A percentile compares a stretch with the other conserved stretches of the same genome.
These are phyloP conservation scores for Heimioporus sp. DNA, from an alignment of 768 basidiomycete genomes.

Conservation along the genomic window DNA sequence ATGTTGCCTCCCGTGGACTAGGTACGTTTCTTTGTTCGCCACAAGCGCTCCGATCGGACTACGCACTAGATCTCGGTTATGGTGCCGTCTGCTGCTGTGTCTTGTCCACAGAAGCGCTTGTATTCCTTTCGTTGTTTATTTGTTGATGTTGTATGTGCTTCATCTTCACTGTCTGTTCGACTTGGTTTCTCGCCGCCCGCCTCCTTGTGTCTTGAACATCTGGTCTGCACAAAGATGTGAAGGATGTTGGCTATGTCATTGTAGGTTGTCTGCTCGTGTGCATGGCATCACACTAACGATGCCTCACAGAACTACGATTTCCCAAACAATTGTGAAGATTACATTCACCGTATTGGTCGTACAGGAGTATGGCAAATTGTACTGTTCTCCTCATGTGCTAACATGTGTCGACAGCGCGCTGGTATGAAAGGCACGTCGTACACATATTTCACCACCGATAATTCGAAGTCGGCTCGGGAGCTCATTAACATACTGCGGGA, in stretches of 20 bases:
- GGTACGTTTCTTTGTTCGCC: conserved; percentile 71
- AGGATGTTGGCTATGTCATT: conserved; percentile 98
- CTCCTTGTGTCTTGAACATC: conserved; percentile 24
- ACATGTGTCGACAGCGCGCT: conserved; percentile 59
- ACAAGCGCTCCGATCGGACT: conserved; percentile 31
- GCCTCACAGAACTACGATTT: conserved; percentile 85
- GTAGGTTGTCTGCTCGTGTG: conserved; percentile 45
- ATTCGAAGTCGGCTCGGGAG: conserved; percentile 92
- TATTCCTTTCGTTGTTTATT: conserved; percentile 22
- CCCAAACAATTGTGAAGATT: conserved; percentile 97
- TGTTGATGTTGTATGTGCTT: conserved; percentile 36
- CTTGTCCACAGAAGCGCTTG: conserved; percentile 33
- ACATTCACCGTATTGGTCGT: conserved; percentile 98
- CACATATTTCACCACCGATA: conserved; percentile 97
- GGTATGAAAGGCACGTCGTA: conserved; percentile 90
- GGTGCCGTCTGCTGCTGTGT: conserved; percentile 20
- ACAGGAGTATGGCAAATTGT: conserved; percentile 64
- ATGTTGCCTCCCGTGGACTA: conserved; percentile 98
- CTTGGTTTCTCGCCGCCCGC: conserved; percentile 10
- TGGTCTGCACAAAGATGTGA: conserved; percentile 72
- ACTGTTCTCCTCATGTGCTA: conserved; percentile 1
- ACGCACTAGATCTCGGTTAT: conserved; percentile 22
- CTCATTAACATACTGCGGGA: conserved; percentile 83
- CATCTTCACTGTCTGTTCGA: conserved; percentile 19
- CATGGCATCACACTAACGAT: conserved; percentile 4